Evolutionary conservation across 257 asterid species (phyloP), one percentile per base, ranked within the genome.

Genomic region (Solanum chmielewskii): DNA sequence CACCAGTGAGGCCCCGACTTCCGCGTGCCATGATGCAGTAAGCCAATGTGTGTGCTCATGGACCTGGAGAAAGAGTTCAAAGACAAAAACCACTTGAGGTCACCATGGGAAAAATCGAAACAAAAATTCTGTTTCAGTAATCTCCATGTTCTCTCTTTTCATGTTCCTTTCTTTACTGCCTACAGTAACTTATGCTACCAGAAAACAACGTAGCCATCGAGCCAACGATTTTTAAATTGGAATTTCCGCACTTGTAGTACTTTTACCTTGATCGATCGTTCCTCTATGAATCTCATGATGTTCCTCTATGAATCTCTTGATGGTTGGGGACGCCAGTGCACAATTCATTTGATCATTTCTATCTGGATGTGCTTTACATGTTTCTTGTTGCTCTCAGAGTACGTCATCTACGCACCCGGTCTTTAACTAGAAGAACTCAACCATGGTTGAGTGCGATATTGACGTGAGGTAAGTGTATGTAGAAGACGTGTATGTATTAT

Each of bases 1-100:
- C 99, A 23, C 99, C 98, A 3, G 98, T 96, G 91, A 95, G 98
- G 98, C 98, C 98, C 18, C 93, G 94, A 45, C 62, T 90, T 85
- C 89, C 95, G 56, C 93, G 91, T 87, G 91, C 94, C 12, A 94
- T 90, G 74, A 60, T 64, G 88, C 84, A 86, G 75, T 86, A 86
- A 86, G 13, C 52, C 56, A 18, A n/a, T 85, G 70, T 33, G 41
- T 29, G 11, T 20, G 27, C 73, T 39, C 73, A 35, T 75, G 83
- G 87, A 45, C 27, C 47, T 33, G 88, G 69, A 73, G 69, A 73
- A 47, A 77, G 83, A 69, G 78, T 70, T 70, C 45, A 56, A 52
- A 41, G 83, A 18, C 49, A 6, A 4, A 33, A 85, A 71, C 37
- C 64, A 85, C 68, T 86, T 86, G 66, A 47, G 73, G 62, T 14